Base-by-base conservation (phyloP, 1,284 basidiomycete species). In the Rhodotorula sp. region DNA sequence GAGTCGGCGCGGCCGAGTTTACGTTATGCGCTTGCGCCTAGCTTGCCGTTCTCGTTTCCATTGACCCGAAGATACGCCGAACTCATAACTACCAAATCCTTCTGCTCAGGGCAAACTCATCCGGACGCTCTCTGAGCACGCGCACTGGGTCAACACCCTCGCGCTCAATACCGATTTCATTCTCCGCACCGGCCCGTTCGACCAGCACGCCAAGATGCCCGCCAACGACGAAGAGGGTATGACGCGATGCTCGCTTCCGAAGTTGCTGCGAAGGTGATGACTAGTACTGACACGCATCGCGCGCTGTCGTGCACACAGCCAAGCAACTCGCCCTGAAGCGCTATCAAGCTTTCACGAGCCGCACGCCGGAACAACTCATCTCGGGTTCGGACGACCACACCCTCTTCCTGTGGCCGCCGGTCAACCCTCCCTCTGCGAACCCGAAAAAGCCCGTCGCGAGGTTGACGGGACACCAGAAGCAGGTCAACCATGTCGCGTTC, bases 141-240 rank as follows among this genome's bases (percentile, higher is more conserved):
- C 95, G 0, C 97, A 99, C 80, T 98, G 95, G 95, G 95, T 99
- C 28, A 99, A 95, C 59, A 98, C 95, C 0, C 87, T 99, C 60
- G 90, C 95, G 3, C 85, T 99, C 67, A 95, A 93, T 79, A 97
- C 95, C 21, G 95, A 99, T 80, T 97, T 95, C 80, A 87, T 95
- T 21, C 85, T 97, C 15, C 89, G 95, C 5, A 98, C 95, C 0
- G 95, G 97, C 0, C 93, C 95, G 0, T 99, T 91, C 77, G 95
- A 97, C 80, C 91, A 97, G 76, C 90, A 86, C 0, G 86, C 86
- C 65, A 92, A 91, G 81, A 85, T 84, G 71, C 89, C 92, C 0
- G 82, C 85, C 5, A 88, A 88, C 31, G 90, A 94, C 68, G 88
- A 87, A 78, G 90, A 95, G 83, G 91, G 90, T 90, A 70, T 59